Evolutionary conservation across 1,284 basidiomycete species (phyloP).

Genomic region (Malassezia furfur): DNA sequence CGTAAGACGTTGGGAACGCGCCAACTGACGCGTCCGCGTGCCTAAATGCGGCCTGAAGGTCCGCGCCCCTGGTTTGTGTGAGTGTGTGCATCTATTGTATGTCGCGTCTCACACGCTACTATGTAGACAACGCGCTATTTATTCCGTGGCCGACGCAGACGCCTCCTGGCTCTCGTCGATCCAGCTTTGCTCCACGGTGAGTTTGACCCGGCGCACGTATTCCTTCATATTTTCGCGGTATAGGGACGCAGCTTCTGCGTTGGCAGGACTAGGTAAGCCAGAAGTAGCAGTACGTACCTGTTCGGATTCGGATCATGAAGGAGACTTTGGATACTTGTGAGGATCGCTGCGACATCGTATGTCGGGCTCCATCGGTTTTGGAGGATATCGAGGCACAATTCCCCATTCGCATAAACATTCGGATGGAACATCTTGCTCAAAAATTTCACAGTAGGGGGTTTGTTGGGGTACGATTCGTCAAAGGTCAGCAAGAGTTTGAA

Average conservation of each 20-base stretch:
- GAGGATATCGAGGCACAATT: conserved; percentile 91
- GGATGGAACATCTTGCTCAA: conserved; percentile 97
- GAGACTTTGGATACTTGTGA: conserved; percentile 88
- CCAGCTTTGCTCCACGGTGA: conserved; percentile 50
- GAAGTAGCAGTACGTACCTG: conserved; percentile 50
- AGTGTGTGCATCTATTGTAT: too few species aligned
- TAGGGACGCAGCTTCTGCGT: conserved; percentile 89
- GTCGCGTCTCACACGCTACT: too few species aligned
- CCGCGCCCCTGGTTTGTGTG: too few species aligned
- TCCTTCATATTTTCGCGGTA: conserved; percentile 98
- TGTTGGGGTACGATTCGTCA: conserved; percentile 96
- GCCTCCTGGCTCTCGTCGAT: conserved; percentile 39
- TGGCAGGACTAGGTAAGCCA: conserved; percentile 65
- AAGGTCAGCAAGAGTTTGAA: conserved; percentile 92
- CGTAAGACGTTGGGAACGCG: too few species aligned
- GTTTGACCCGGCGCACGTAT: conserved; percentile 81
- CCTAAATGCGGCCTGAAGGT: too few species aligned
- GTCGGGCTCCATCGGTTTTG: conserved; percentile 98
- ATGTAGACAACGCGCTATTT: neutral
- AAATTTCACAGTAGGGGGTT: conserved; percentile 93
- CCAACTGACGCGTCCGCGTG: too few species aligned
- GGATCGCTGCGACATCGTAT: conserved; percentile 94
- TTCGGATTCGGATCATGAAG: conserved; percentile 96
- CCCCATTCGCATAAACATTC: conserved; percentile 95
- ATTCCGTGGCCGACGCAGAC: conserved; percentile 5